phyloP scores from a whole-genome alignment of 805 yeast genomes.

The Yamadazyma nakazawae region DNA sequence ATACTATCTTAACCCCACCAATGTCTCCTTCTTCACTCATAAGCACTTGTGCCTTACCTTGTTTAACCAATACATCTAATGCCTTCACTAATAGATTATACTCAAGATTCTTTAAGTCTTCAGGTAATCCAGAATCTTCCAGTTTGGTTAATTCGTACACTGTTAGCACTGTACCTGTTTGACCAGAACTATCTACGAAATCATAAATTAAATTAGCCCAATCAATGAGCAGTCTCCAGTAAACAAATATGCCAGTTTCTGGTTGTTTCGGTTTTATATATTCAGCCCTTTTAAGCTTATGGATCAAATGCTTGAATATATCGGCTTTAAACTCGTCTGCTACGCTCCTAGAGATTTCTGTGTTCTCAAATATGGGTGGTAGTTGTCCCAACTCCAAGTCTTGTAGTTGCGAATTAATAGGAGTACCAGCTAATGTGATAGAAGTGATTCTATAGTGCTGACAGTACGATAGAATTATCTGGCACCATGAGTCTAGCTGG shows the following conservation, averaged over 20 bases:
- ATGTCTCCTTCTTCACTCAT: conserved; percentile 61
- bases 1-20: conserved; percentile 75
- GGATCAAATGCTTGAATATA: conserved; percentile 56
- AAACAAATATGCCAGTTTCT: conserved; percentile 65
- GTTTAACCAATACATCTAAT: conserved; percentile 55
- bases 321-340: conserved; percentile 52
- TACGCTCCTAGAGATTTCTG: conserved; percentile 48
- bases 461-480: conserved; percentile 61
- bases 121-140: conserved; percentile 50
- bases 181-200: conserved; percentile 66
- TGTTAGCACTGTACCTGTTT: conserved; percentile 71
- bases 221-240: conserved; percentile 53
- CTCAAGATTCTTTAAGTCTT: conserved; percentile 65
- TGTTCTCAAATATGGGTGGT: conserved; percentile 49
- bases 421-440: conserved; percentile 27
- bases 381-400: conserved; percentile 16
- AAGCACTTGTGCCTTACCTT: conserved; percentile 71
- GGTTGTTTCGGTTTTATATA: conserved; percentile 48
- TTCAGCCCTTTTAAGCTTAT: conserved; percentile 50
- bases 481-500: conserved; percentile 77
- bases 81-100: conserved; percentile 50
- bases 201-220: conserved; percentile 37
- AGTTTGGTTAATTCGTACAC: conserved; percentile 74
- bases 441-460: conserved; percentile 43
- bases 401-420: conserved; percentile 24